Evolutionary conservation across 768 basidiomycete species (phyloP), one percentile per base, ranked within the genome.

Genomic region (Termitomyces sp.): DNA sequence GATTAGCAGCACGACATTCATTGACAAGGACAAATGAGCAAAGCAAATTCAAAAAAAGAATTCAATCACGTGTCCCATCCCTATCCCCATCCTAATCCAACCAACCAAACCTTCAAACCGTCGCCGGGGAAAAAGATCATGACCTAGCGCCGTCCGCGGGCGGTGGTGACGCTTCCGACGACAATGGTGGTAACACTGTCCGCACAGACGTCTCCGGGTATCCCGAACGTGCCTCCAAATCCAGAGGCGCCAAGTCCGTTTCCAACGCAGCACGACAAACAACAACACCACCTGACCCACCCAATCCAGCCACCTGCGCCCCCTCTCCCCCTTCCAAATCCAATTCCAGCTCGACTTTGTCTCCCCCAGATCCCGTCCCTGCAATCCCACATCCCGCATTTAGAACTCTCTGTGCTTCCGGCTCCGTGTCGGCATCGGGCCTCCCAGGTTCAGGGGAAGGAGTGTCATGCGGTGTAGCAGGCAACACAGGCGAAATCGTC

Each of bases 271-370:
- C 50, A 36, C 34, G 30, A 20, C n/a, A n/a, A n/a, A n/a, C n/a
- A n/a, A n/a, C n/a, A n/a, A n/a, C n/a, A n/a, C 31, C 24, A 60
- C 33, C 58, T 58, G 62, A 57, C 39, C 24, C 63, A 44, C 42
- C 50, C 45, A 57, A 47, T 20, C 16, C 30, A 30, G 18, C 31
- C 55, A 41, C n/a, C 31, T 15, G 60, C 49, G 51, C 51, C 63
- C 50, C 59, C 49, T 48, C 55, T 9, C 24, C 59, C 9, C 39
- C 60, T 15, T 44, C 51, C 16, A 20, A 33, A 45, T 34, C 64
- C 31, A 46, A 3, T 30, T 57, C 44, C 54, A 37, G 30, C 5
- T 36, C 49, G 24, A 27, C 44, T 51, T 24, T 36, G 31, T 15
- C 49, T 2, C 12, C n/a, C 7, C 20, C 57, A 22, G 2, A 1